These are phyloP conservation scores for Nicotiana attenuata DNA, from an alignment of 257 asterid genomes.

Conservation along the genomic window DNA sequence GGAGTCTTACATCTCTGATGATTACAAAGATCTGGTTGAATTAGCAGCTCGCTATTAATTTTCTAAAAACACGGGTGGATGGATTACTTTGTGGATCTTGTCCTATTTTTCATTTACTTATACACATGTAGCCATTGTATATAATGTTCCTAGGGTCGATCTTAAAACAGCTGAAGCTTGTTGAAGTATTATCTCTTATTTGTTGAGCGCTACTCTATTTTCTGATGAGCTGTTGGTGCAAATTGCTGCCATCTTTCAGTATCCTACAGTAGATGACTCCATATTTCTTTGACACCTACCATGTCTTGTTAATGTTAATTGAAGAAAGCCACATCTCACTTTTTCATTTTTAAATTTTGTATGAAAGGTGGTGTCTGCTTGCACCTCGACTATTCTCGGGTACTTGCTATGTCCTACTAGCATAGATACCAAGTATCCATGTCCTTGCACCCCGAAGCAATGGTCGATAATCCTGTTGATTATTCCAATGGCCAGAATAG, in stretches of 20 bases:
- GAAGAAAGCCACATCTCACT: neutral
- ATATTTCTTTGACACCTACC: neutral
- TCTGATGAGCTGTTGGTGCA: neutral
- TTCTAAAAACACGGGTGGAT: neutral
- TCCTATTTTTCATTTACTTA: neutral
- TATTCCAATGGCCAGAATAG: neutral
- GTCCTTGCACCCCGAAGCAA: no score
- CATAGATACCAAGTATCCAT: no score
- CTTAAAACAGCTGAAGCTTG: neutral
- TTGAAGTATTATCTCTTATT: neutral
- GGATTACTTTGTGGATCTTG: neutral
- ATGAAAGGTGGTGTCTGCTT: no score
- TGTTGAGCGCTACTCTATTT: neutral
- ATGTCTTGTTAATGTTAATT: neutral
- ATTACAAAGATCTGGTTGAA: constrained; percentile 46
- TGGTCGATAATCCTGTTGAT: neutral
- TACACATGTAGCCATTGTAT: neutral
- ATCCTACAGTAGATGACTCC: neutral
- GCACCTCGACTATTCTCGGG: no score
- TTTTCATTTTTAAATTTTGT: no score
- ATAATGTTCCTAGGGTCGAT: neutral
- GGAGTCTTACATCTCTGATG: constrained; percentile 47
- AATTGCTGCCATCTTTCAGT: neutral
- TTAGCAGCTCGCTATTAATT: constrained; percentile 50
- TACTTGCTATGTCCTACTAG: no score